Evolutionary conservation across 2,329 filamentous ascomycete genomes (phyloP).

Genomic region (Trichoderma hamatum): DNA sequence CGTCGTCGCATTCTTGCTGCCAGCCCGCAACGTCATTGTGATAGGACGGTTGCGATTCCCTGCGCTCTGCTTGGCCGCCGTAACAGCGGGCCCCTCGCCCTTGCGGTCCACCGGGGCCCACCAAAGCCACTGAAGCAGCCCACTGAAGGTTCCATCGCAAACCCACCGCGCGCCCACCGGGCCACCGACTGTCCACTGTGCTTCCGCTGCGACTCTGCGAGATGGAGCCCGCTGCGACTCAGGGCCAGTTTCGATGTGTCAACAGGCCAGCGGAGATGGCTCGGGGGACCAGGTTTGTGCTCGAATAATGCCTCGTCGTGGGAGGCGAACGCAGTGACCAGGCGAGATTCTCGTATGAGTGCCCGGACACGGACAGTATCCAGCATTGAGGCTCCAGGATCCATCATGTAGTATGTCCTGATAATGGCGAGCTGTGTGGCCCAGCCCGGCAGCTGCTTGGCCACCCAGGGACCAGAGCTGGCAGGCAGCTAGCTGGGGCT

Average conservation of each 20-base stretch:
- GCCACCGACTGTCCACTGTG: slow-evolving; percentile 4
- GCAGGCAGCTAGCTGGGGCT: too few relatives aligned
- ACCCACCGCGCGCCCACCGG: slow-evolving; percentile 6
- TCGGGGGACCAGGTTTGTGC: slow-evolving; percentile 21
- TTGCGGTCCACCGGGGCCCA: background rate
- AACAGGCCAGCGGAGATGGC: slow-evolving; percentile 24
- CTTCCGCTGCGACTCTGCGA: background rate
- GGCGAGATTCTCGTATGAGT: slow-evolving; percentile 11
- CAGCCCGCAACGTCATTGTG: slow-evolving; percentile 25
- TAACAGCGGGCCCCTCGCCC: background rate
- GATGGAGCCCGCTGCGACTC: slow-evolving; percentile 22
- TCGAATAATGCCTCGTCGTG: slow-evolving; percentile 25
- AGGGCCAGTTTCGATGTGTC: slow-evolving; percentile 31
- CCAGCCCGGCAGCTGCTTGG: background rate
- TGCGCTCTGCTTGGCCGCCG: slow-evolving; percentile 17
- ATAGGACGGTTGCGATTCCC: background rate
- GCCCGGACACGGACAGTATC: slow-evolving; percentile 8
- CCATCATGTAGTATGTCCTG: background rate
- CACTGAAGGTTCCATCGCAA: background rate
- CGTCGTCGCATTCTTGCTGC: background rate
- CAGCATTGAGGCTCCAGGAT: background rate
- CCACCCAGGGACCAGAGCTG: slow-evolving; percentile 7
- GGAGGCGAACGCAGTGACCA: slow-evolving; percentile 16
- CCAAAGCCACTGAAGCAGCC: slow-evolving; percentile 13
- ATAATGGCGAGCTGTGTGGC: background rate